Conservation (phyloP, 345 rosid species). For the Salix purpurea region DNA sequence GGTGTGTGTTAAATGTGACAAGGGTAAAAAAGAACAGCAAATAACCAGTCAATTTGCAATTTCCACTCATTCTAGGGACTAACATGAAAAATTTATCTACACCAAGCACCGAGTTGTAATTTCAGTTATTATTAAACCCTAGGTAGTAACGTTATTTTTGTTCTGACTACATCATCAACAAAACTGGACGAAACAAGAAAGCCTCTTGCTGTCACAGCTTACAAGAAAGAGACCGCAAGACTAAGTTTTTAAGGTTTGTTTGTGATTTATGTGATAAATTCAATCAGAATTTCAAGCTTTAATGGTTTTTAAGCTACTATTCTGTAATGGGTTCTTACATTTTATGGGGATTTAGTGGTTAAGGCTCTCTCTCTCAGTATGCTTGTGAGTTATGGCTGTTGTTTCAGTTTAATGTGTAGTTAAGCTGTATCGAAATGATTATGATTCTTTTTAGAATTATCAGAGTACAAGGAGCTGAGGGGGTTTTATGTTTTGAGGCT, state of each 20-base stretch:
- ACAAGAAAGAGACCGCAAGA: background rate
- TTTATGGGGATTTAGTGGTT: background rate
- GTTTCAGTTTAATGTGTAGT: too few relatives aligned
- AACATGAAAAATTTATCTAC: background rate
- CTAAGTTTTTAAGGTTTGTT: background rate
- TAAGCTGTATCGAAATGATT: too few relatives aligned
- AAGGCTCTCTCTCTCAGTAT: background rate
- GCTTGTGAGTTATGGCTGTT: too few relatives aligned
- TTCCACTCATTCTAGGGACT: background rate
- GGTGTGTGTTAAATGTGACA: too few relatives aligned
- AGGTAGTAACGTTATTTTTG: constrained; percentile 10
- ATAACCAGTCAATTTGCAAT: too few relatives aligned
- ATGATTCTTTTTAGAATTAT: background rate
- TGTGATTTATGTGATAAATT: background rate
- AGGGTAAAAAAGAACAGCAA: too few relatives aligned
- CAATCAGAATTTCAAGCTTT: background rate
- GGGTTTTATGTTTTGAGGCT: too few relatives aligned
- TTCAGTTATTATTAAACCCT: constrained; percentile 14
- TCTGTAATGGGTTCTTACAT: constrained; percentile 5
- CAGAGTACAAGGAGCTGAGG: background rate
- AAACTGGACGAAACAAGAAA: background rate
- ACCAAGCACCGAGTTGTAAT: background rate
- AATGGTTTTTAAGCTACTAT: background rate
- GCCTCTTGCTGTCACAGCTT: background rate
- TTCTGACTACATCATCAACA: background rate